Evolutionary conservation across 2,329 filamentous ascomycete species (phyloP).

Genomic region (Colletotrichum brevisporum): DNA sequence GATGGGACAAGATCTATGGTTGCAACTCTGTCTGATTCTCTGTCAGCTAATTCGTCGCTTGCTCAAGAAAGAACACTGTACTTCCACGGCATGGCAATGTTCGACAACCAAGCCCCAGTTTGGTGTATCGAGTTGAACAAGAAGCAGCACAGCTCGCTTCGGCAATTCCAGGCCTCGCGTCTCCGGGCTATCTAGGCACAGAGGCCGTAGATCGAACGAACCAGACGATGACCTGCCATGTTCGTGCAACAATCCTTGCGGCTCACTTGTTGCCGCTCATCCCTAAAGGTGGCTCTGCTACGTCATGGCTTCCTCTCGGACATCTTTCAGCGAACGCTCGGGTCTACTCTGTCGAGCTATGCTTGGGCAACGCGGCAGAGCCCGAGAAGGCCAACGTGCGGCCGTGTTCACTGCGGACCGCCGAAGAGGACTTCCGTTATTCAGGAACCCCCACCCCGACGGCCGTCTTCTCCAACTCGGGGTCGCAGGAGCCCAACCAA

Average conservation of each 20-base stretch:
- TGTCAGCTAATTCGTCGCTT: not conserved
- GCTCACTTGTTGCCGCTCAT: conserved; percentile 2
- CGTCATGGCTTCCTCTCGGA: conserved; percentile 25
- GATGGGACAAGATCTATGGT: conserved; percentile 5
- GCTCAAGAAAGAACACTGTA: not conserved
- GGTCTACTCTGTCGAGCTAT: conserved; percentile 3
- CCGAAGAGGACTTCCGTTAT: not conserved
- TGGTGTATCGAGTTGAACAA: conserved; percentile 10
- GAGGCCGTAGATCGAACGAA: conserved; percentile 6
- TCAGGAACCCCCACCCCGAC: conserved; percentile 12
- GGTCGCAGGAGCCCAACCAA: conserved; percentile 10
- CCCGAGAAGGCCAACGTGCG: not conserved
- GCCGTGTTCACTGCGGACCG: not conserved
- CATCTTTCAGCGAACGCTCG: conserved; percentile 3
- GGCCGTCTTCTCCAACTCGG: not conserved
- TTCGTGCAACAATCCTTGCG: conserved; percentile 6
- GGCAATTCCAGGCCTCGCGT: not conserved
- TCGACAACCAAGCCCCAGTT: not conserved
- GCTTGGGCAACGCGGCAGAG: not conserved
- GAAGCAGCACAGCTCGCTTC: not conserved
- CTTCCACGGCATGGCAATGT: not conserved
- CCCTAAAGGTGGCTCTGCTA: conserved; percentile 5
- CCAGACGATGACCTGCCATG: not conserved
- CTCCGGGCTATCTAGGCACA: not conserved
- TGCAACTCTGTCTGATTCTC: not conserved